phyloP scores from a whole-genome alignment of 805 yeast species.

The Yamadazyma kitorensis region DNA sequence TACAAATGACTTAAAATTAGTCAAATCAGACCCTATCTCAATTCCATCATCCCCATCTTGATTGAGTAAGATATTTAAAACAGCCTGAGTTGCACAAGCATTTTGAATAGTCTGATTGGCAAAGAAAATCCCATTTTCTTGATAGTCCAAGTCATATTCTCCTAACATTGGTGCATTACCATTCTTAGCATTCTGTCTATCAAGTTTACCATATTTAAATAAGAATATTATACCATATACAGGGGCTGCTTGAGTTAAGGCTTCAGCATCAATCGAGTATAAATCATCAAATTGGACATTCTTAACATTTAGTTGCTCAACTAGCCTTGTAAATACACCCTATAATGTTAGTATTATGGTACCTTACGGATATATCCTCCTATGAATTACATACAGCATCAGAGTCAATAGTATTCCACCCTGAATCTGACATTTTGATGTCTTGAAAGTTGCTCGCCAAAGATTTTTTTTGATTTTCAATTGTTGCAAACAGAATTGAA shows the following conservation, averaged over 20 bases:
- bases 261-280: conserved; percentile 47
- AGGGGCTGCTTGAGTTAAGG: conserved; percentile 35
- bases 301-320: conserved; percentile 52
- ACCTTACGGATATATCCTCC: neutral
- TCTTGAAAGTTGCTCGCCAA: no score
- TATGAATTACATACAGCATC: conserved; percentile 46
- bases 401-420: conserved; percentile 66
- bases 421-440: conserved; percentile 16
- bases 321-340: conserved; percentile 63
- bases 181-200: conserved; percentile 26
- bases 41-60: conserved; percentile 23
- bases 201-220: conserved; percentile 53
- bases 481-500: no score
- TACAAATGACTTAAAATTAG: conserved; percentile 48
- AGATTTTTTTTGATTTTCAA: no score
- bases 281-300: conserved; percentile 59
- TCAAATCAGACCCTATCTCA: conserved; percentile 48
- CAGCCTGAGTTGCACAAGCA: conserved; percentile 76
- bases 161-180: conserved; percentile 44
- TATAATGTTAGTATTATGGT: conserved; percentile 16
- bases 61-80: conserved; percentile 51
- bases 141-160: conserved; percentile 33
- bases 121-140: conserved; percentile 46
- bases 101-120: conserved; percentile 64
- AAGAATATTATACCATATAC: conserved; percentile 60